Evolutionary conservation across 192 early-diverging fungal species (phyloP).

Genomic region (Funneliformis mosseae): DNA sequence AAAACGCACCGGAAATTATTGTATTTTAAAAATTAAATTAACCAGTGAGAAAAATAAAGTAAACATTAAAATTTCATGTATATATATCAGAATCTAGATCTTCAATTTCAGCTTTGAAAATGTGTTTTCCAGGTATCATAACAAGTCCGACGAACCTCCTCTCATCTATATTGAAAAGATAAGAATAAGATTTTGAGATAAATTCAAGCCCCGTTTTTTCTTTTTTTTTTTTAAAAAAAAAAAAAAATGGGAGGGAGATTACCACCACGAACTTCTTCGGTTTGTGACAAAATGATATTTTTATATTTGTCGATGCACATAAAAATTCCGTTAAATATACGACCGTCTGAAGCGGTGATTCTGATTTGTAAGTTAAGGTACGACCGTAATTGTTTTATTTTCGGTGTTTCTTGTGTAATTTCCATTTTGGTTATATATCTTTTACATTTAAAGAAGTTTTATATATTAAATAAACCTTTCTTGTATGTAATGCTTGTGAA

Average conservation of each 20-base stretch:
- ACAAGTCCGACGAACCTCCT: slow-evolving; percentile 68
- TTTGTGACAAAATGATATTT: slow-evolving; percentile 70
- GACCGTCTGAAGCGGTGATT: slow-evolving; percentile 65
- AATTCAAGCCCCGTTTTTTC: neutral
- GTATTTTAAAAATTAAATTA: neutral
- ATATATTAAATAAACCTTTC: slow-evolving; percentile 37
- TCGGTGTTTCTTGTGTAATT: slow-evolving; percentile 31
- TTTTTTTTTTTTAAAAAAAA: neutral
- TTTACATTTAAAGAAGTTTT: too few relatives aligned
- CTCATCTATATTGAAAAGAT: slow-evolving; percentile 42
- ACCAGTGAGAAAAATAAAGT: neutral
- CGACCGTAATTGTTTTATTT: slow-evolving; percentile 50
- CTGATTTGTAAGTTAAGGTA: slow-evolving; percentile 57
- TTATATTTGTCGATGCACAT: slow-evolving; percentile 73
- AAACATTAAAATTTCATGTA: neutral
- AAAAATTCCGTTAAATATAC: slow-evolving; percentile 69
- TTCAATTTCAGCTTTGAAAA: slow-evolving; percentile 64
- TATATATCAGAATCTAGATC: slow-evolving; percentile 23
- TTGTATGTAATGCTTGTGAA: slow-evolving; percentile 56
- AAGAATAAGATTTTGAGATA: neutral
- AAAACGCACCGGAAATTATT: neutral
- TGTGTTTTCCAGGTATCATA: slow-evolving; percentile 78
- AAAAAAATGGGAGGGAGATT: neutral
- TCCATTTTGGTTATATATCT: neutral
- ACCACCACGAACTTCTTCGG: slow-evolving; percentile 67